Evolutionary conservation across 805 yeast species (phyloP), one percentile per base, ranked within the genome.

Genomic region (Scheffersomyces amazonensis): DNA sequence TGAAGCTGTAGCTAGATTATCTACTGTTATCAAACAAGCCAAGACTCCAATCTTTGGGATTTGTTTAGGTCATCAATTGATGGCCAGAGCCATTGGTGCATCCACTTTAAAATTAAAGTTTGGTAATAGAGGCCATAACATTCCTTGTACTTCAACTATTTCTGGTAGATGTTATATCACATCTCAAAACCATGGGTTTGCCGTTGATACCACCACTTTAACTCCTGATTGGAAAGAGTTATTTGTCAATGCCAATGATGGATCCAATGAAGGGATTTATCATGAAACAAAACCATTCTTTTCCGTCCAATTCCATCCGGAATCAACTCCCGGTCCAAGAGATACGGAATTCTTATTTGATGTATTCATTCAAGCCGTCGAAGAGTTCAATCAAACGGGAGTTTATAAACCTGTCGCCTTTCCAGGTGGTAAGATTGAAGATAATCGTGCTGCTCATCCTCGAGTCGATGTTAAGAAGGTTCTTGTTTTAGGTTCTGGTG

Each of bases 271-370:
- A 75, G 99, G 99, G 81, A 88, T 93, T 47, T 91, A 88, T 73
- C 87, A 91, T 69, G 76, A 83, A 31, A 73, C 80, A 48, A 75
- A 84, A 64, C 99, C 99, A 28, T 84, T 75, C 62, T 93, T 93
- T 76, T 93, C 99, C 12, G 98, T 93, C 34, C 99, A 93, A 74
- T 91, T 93, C 77, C 99, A 93, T 64, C 99, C 99, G 18, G 99
- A 93, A 74, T 87, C 97, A 17, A 88, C 96, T 35, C 98, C 99
- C 34, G 99, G 99, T 63, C 99, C 99, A 62, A 81, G 96, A 63
- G 99, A 93, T 64, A 93, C 99, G 36, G 99, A 93, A 69, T 93
- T 90, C 66, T 74, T 93, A 62, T 93, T 93, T 55, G 99, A 93
- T 58, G 89, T 87, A 22, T 93, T 93, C 68, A 84, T 93, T 57